Base-by-base conservation (phyloP, 2,329 filamentous ascomycete species). In the Fusarium vanettenii region DNA sequence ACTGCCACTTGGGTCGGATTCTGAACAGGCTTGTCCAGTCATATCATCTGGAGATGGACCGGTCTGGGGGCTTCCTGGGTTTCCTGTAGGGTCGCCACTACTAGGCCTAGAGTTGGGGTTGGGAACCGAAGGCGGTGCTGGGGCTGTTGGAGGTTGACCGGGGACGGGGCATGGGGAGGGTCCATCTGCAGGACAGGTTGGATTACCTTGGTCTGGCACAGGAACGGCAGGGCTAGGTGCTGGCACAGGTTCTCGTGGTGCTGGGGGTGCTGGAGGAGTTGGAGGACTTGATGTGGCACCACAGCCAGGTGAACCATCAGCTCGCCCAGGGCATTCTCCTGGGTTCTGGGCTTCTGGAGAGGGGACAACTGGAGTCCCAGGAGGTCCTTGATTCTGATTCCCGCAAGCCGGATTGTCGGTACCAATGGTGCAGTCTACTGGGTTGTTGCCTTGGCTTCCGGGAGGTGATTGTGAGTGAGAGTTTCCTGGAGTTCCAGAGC, bases 341-440 rank as follows among this genome's bases (percentile, higher is more conserved):
- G 25, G 22, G 11, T 63, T 52, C 16, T 48, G 35, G 29, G 43
- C 37, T 11, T 18, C 52, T 14, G 13, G 18, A 20, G 37, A 25
- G 13, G 52, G 35, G 10, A 25, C 10, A 5, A 7, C 31, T 16
- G 29, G 50, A 20, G 57, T 45, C n/a, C 29, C 48, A 55, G 45
- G 10, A 27, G 55, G 63, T n/a, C 41, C n/a, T 41, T 55, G 66
- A 11, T 29, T 37, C n/a, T 61, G 61, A 25, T 25, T 41, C 14
- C 13, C 18, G 33, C 71, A 75, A 22, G 43, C 56, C 55, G 60
- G 62, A 29, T 59, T 43, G 33, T 52, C 63, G 9, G 59, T 22
- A 14, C 29, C 16, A 16, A 64, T 10, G 3, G 60, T 39, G 27
- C 71, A 72, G 31, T 59, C 59, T 25, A 65, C 57, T 22, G 45